Base-by-base conservation (phyloP, 2,329 filamentous ascomycete genomes). In the Penicillium capsulatum region DNA sequence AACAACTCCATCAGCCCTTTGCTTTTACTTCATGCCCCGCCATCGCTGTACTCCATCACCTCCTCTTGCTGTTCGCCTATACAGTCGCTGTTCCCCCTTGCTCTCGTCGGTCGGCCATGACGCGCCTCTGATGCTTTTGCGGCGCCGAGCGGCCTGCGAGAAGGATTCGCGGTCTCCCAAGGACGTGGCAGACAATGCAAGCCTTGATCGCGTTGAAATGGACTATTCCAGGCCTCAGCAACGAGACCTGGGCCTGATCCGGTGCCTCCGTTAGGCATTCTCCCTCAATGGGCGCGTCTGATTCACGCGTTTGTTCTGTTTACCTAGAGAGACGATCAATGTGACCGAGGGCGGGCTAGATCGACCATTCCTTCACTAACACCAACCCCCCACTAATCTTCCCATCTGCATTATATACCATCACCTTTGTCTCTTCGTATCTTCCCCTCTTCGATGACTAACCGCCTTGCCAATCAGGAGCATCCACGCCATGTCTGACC, bases 401-500 rank as follows among this genome's bases (percentile, higher is more conserved):
- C 17, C 15, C 17, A 28, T 30, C 27, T n/a, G 27, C 28, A 24
- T 17, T 32, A 24, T 17, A 15, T 19, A 17, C 17, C 34, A 9
- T 6, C 19, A 27, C 22, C 28, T 14, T 42, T 22, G 11, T 6
- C 29, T 34, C 9, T 19, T 24, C 4, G 16, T 29, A 14, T n/a
- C 33, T 43, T 37, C 42, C 38, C 31, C 38, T 36, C 33, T 42
- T 36, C 20, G 44, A 48, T 47, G 42, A 48, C 52, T 57, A 53
- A 57, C 51, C 38, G 19, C 37, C 28, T 31, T 26, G 19, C 34
- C 33, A 31, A 28, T 27, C 31, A 46, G 46, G 32, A 42, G 26
- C 26, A 40, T 48, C 30, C 28, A 13, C 17, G 34, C 24, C 30
- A 68, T 68, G 65, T 67, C 66, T 37, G 63, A 68, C 44, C 62